Base-by-base conservation (phyloP, 345 rosid species). In the Rhizophora mangle region DNA sequence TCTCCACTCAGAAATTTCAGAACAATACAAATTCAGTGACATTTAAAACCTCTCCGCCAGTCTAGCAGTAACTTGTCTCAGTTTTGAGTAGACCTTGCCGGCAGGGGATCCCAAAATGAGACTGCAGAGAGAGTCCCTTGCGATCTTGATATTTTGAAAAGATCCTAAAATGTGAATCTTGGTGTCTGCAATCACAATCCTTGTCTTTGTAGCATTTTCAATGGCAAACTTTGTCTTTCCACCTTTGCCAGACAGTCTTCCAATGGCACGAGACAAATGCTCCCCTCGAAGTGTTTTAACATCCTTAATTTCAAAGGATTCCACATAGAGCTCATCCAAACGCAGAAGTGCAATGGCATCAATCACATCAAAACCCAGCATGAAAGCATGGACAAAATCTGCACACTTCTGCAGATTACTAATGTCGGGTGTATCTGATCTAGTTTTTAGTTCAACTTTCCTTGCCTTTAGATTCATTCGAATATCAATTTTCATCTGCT, bases 101-200 rank as follows among this genome's bases (percentile, higher is more conserved):
- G 96, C 96, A 11, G 98, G 98, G 26, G 95, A 90, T 26, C 98
- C 96, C 71, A 90, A 73, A 52, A 92, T 92, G 76, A 90, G 93
- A 71, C 92, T 92, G 68, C 93, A 92, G 49, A 90, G 93, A 15
- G 96, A 90, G 84, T 84, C 89, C 64, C 98, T 83, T 0, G 98
- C 96, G 29, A 90, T 70, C 75, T 90, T 90, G 18, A 92, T 92
- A 64, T 87, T 92, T 6, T 89, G 85, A 74, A 92, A 92, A 11
- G 94, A 86, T 59, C 95, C 92, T 53, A 92, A 59, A 18, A 90
- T 83, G 75, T 88, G 98, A 72, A 92, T 87, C 86, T 87, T 92
- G 5, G 88, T 79, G 64, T 92, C 96, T 0, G 98, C 96, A 59
- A 92, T 82, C 67, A 90, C 98, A 34, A 90, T 92, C 84, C 96